These are phyloP conservation scores for Yamadazyma diddensiae DNA, from an alignment of 1,139 yeast genomes.

Conservation along the genomic window DNA sequence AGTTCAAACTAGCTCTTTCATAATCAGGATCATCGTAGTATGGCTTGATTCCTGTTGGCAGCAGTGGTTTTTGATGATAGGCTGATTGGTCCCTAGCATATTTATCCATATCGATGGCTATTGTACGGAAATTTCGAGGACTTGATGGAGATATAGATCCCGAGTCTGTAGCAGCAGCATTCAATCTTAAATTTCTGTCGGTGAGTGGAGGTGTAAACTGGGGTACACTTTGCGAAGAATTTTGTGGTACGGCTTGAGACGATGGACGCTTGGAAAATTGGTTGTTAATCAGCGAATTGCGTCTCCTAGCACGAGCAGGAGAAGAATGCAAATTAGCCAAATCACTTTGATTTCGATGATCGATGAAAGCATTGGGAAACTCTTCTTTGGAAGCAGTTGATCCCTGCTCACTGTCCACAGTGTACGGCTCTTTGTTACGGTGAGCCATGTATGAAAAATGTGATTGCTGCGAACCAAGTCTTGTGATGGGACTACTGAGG, in stretches of 20 bases:
- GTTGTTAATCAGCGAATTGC: constrained; percentile 17
- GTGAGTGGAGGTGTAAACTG: constrained; percentile 44
- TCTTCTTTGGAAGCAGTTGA: no score
- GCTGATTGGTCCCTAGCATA: constrained; percentile 36
- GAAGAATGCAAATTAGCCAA: constrained; percentile 30
- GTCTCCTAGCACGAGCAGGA: constrained; percentile 32
- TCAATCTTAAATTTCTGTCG: constrained; percentile 31
- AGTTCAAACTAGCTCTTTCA: constrained; percentile 24
- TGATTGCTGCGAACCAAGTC: no score
- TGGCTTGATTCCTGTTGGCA: background rate
- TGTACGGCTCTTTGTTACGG: background rate
- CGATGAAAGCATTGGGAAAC: constrained; percentile 26
- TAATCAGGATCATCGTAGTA: constrained; percentile 7
- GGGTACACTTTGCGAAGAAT: no score
- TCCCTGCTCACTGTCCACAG: no score
- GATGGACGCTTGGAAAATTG: no score
- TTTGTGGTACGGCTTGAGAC: no score
- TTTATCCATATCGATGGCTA: constrained; percentile 30
- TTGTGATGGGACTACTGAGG: no score
- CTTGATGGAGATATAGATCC: constrained; percentile 13
- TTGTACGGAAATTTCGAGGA: constrained; percentile 8
- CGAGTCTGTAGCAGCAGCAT: constrained; percentile 9
- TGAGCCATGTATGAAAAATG: no score
- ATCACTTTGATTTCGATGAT: constrained; percentile 31
- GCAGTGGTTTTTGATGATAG: constrained; percentile 6